Conservation (phyloP, 129 eudicot genomes). For the Heracleum sosnowskyi region DNA sequence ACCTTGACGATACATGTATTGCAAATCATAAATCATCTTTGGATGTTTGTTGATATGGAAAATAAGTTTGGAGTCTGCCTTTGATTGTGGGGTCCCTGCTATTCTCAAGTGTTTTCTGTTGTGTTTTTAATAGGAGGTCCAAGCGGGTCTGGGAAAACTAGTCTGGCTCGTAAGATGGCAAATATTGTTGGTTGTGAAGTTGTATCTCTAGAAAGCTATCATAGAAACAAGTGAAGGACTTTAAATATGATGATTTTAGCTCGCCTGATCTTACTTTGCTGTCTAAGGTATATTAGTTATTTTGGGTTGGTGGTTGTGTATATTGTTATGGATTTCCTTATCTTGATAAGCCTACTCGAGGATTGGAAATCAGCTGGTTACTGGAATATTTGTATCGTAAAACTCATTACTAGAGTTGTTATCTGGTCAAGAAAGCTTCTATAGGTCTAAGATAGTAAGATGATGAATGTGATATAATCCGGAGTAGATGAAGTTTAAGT, state of each 20-base stretch:
- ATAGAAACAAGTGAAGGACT: constrained; percentile 84
- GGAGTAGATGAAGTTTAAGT: background rate
- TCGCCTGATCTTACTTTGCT: constrained; percentile 88
- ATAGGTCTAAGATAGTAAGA: background rate
- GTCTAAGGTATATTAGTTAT: constrained; percentile 49
- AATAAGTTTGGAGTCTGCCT: background rate
- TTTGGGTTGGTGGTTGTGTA: background rate
- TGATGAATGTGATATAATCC: background rate
- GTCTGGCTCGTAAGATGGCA: constrained; percentile 99
- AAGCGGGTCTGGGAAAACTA: constrained; percentile 98
- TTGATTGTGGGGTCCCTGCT: background rate
- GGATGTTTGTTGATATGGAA: background rate
- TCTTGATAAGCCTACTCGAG: background rate
- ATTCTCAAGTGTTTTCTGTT: background rate
- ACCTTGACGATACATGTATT: background rate
- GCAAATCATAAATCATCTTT: background rate
- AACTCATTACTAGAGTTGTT: background rate
- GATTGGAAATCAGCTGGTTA: background rate
- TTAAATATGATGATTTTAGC: constrained; percentile 79
- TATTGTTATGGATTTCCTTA: background rate
- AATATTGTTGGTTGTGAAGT: constrained; percentile 99
- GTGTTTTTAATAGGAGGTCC: constrained; percentile 79
- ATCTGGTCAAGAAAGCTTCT: background rate
- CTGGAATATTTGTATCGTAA: background rate
- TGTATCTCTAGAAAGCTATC: constrained; percentile 93